Evolutionary conservation across 2,329 filamentous ascomycete genomes (phyloP).

Genomic region (Diaporthe ilicicola): DNA sequence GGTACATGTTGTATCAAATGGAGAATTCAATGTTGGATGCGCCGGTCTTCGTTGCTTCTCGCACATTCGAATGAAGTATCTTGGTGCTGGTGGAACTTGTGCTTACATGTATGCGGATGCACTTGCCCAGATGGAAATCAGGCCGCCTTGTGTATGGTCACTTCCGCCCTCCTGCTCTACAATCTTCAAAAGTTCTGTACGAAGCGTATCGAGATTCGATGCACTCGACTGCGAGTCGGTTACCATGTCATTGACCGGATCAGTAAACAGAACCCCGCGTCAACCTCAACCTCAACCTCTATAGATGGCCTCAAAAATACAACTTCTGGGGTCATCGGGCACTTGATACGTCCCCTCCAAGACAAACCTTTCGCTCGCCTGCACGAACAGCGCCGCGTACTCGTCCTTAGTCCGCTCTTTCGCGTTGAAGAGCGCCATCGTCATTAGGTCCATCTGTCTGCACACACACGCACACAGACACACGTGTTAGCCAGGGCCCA

Average conservation of each 20-base stretch:
- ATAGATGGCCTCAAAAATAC: slow-evolving; percentile 10
- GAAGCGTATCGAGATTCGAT: not conserved
- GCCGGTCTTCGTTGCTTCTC: not conserved
- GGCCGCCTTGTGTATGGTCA: not conserved
- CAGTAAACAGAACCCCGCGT: not conserved
- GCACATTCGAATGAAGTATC: not conserved
- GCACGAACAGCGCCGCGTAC: not conserved
- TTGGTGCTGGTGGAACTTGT: too few relatives aligned
- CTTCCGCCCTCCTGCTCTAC: not conserved
- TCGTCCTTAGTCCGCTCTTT: slow-evolving; percentile 6
- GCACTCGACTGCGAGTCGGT: not conserved
- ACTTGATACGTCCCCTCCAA: not conserved
- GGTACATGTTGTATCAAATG: slow-evolving; percentile 1
- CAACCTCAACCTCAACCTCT: not conserved
- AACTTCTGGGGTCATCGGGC: not conserved
- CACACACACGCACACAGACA: not conserved
- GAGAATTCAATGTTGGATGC: not conserved
- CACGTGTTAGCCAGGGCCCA: not conserved
- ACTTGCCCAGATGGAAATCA: not conserved
- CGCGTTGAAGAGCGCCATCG: slow-evolving; percentile 7
- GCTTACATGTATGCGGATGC: not conserved
- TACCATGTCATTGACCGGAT: too few relatives aligned
- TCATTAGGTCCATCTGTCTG: slow-evolving; percentile 16
- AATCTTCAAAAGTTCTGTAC: not conserved
- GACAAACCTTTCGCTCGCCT: not conserved